phyloP scores from a whole-genome alignment of 202 grass and related monocot genomes.

The Carex arenaria region DNA sequence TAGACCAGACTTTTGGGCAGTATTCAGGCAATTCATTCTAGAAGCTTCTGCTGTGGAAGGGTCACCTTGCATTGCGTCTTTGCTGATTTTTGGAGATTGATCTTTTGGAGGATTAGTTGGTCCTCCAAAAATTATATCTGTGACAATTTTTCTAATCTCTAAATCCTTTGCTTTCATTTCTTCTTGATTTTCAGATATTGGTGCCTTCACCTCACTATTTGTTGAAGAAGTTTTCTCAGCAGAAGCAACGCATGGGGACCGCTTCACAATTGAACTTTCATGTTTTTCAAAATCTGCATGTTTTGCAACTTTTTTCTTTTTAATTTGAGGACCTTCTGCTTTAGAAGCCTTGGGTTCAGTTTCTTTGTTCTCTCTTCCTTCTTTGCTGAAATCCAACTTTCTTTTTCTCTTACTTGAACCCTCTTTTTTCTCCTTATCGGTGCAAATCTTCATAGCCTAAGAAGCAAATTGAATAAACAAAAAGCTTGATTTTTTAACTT shows the following conservation, averaged over 20 bases:
- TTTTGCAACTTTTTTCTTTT: slow-evolving; percentile 19
- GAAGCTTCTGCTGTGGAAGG: slow-evolving; percentile 22
- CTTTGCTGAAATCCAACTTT: slow-evolving; percentile 24
- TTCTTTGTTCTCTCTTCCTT: slow-evolving; percentile 13
- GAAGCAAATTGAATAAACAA: slow-evolving; percentile 23
- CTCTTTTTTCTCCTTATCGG: slow-evolving; percentile 4
- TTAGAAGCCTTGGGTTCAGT: slow-evolving; percentile 16
- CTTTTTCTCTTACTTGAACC: slow-evolving; percentile 18
- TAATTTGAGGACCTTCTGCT: slow-evolving; percentile 25
- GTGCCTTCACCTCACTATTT: slow-evolving; percentile 6
- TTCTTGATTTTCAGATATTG: slow-evolving; percentile 29
- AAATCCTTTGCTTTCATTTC: slow-evolving; percentile 49
- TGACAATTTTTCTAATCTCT: slow-evolving; percentile 34
- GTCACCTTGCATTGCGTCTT: slow-evolving; percentile 43
- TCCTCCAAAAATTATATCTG: slow-evolving; percentile 47
- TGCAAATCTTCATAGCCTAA: background rate
- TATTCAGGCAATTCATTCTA: slow-evolving; percentile 4
- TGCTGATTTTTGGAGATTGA: slow-evolving; percentile 37
- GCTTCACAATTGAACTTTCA: background rate
- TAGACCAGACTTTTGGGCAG: background rate
- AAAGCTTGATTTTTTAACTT: slow-evolving; percentile 15
- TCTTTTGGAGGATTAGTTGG: slow-evolving; percentile 28
- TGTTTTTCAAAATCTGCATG: background rate
- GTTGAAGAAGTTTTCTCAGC: background rate
- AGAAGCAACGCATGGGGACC: background rate